A percentile compares a stretch with the other conserved stretches of the same genome.
Evolutionary conservation across 495 filamentous ascomycete genomes (phyloP).

Genomic region (Hypoxylon fuscum): DNA sequence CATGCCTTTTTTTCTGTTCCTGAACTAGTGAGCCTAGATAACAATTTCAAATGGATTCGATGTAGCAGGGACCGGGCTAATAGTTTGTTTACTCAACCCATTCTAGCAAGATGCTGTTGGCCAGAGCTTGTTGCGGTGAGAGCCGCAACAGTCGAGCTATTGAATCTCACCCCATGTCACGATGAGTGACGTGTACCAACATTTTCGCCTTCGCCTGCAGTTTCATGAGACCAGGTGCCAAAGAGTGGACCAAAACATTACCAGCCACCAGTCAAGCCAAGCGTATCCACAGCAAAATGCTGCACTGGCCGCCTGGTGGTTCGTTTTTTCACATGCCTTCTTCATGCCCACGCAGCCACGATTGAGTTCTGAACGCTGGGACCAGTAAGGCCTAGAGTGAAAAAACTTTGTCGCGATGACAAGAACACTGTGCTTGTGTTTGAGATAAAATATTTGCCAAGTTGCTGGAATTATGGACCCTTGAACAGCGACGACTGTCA

Average conservation of each 20-base stretch:
- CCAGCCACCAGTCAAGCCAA: background rate
- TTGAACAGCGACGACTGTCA: conserved; percentile 1
- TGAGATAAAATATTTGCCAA: conserved; percentile 18
- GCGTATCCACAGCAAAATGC: background rate
- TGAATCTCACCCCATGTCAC: conserved; percentile 13
- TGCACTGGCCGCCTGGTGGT: background rate
- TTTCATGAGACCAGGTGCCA: conserved; percentile 17
- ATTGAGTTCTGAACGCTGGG: conserved; percentile 27
- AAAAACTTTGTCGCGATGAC: too few species aligned
- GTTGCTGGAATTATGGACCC: conserved; percentile 23
- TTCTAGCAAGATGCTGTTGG: conserved; percentile 18
- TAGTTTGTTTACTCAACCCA: conserved; percentile 13
- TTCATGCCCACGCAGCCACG: conserved; percentile 8
- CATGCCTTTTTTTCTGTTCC: conserved; percentile 3
- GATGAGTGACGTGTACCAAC: conserved; percentile 31
- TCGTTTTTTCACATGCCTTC: conserved; percentile 1
- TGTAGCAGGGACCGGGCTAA: conserved; percentile 3
- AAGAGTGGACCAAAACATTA: conserved; percentile 15
- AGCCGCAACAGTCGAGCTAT: conserved; percentile 26
- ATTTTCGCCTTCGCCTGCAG: conserved; percentile 19
- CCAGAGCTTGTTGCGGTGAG: conserved; percentile 39
- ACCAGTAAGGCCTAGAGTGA: conserved; percentile 2
- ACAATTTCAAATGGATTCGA: conserved; percentile 18
- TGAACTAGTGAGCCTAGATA: background rate
- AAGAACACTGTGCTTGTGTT: conserved; percentile 12